A percentile compares a stretch with the other conserved stretches of the same genome.
Evolutionary conservation across 2,329 filamentous ascomycete genomes (phyloP).

Genomic region (Fusarium anthophilum): DNA sequence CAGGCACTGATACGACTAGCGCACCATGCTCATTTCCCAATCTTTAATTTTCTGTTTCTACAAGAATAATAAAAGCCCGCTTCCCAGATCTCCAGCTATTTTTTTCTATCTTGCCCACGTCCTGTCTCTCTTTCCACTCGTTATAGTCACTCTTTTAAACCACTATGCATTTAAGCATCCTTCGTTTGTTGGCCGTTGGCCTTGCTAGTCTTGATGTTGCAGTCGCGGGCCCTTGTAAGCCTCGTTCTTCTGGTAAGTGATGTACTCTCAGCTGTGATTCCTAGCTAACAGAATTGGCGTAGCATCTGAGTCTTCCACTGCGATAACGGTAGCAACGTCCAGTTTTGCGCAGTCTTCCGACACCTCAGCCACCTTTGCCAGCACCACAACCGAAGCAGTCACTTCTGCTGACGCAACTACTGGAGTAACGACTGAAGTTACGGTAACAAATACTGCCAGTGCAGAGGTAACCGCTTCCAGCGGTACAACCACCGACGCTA

Average conservation of each 20-base stretch:
- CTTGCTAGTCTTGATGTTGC: background rate
- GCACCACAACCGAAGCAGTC: background rate
- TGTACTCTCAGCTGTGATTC: accelerated
- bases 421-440: background rate
- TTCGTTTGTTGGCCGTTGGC: background rate
- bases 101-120: no score
- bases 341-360: background rate
- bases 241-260: background rate
- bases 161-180: background rate
- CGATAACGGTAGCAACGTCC: background rate
- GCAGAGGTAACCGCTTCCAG: background rate
- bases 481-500: background rate
- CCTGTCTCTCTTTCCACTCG: no score
- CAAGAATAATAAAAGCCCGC: background rate
- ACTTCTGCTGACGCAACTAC: background rate
- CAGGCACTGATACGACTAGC: background rate
- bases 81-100: background rate
- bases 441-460: background rate
- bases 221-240: background rate
- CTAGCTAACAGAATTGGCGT: background rate
- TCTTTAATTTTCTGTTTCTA: no score
- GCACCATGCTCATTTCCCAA: background rate
- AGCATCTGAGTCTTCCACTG: background rate
- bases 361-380: background rate
- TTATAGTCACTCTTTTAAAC: background rate